Conservation (phyloP, 768 basidiomycete species). For the Trametes maxima region DNA sequence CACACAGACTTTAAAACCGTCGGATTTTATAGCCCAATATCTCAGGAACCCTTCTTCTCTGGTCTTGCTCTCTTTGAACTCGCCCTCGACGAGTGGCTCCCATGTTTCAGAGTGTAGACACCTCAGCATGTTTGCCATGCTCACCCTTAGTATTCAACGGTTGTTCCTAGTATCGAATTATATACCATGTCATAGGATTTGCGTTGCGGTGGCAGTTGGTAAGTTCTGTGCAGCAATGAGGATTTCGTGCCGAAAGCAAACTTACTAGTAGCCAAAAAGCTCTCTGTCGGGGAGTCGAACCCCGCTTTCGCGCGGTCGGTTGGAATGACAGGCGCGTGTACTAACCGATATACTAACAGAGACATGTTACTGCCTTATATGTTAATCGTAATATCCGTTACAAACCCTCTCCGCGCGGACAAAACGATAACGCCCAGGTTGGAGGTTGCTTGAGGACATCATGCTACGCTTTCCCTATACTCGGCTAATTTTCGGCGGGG, state of each 20-base stretch:
- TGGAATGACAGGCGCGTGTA: conserved; percentile 15
- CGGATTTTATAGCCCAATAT: conserved; percentile 52
- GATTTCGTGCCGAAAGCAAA: no score
- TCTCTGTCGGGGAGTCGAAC: conserved; percentile 38
- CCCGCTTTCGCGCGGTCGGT: conserved; percentile 36
- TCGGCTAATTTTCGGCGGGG: conserved; percentile 8
- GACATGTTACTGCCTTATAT: neutral
- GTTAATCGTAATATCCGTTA: no score
- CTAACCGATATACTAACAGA: conserved; percentile 21
- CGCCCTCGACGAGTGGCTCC: conserved; percentile 52
- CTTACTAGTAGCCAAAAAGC: no score
- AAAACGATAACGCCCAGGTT: no score
- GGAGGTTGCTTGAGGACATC: neutral
- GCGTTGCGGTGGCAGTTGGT: no score
- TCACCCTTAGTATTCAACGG: no score
- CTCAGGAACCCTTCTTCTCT: conserved; percentile 48
- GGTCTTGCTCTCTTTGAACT: conserved; percentile 50
- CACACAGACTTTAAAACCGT: conserved; percentile 51
- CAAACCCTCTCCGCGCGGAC: no score
- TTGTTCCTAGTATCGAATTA: no score
- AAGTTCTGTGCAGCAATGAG: no score
- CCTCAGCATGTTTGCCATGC: no score
- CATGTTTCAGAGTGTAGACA: conserved; percentile 45
- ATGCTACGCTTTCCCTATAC: conserved; percentile 22
- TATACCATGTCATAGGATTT: no score